phyloP scores from a whole-genome alignment of 371 early-diverging fungal species.

The Mortierella sp. region DNA sequence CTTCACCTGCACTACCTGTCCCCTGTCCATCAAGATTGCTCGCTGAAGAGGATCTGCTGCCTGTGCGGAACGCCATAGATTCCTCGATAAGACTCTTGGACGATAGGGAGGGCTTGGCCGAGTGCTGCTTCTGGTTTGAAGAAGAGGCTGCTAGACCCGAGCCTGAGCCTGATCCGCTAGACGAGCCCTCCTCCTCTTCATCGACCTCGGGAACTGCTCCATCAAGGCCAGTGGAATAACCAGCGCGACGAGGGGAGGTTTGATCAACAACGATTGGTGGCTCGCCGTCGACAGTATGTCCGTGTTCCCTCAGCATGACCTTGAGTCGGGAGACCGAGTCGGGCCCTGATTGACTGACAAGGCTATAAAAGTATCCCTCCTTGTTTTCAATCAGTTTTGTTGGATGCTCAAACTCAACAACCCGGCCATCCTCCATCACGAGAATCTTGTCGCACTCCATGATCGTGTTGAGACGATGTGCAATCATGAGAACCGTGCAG shows the following conservation, averaged over 20 bases:
- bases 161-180: not conserved
- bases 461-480: conserved; percentile 86
- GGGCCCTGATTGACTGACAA: conserved; percentile 62
- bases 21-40: conserved; percentile 11
- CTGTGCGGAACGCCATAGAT: not conserved
- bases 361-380: conserved; percentile 68
- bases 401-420: conserved; percentile 88
- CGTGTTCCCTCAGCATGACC: conserved; percentile 53
- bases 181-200: conserved; percentile 14
- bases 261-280: conserved; percentile 26
- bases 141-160: not conserved
- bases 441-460: conserved; percentile 89
- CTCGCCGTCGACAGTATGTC: conserved; percentile 38
- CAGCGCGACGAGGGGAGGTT: not conserved
- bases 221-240: not conserved
- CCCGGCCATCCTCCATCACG: conserved; percentile 82
- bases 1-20: conserved; percentile 4
- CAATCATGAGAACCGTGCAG: conserved; percentile 89
- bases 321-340: conserved; percentile 57
- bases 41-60: conserved; percentile 10
- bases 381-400: conserved; percentile 66
- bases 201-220: conserved; percentile 1
- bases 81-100: not conserved
- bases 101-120: conserved; percentile 4
- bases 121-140: not conserved